A percentile compares a stretch with the other conserved stretches of the same genome.
Evolutionary conservation across 2,329 filamentous ascomycete genomes (phyloP).

Genomic region (Penicillium sp.): DNA sequence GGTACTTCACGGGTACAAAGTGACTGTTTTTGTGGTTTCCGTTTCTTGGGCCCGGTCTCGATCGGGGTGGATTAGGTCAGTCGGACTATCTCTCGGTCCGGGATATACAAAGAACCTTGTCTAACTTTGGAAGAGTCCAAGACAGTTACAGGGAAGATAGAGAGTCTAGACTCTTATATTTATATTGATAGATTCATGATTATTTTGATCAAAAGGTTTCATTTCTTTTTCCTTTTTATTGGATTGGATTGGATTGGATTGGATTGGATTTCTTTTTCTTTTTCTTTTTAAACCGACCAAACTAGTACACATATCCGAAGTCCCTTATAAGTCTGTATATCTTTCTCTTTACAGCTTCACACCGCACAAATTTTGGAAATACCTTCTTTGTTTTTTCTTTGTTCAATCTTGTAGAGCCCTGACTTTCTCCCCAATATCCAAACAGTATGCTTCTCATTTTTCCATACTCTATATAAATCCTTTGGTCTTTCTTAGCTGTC

Average conservation of each 20-base stretch:
- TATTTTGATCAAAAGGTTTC: not conserved
- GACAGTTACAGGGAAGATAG: not conserved
- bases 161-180: conserved; percentile 6
- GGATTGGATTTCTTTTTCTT: not conserved
- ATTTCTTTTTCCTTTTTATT: not conserved
- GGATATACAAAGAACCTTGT: not conserved
- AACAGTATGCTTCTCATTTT: not conserved
- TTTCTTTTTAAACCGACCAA: not conserved
- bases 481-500: not conserved
- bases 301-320: not conserved
- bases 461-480: not conserved
- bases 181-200: not conserved
- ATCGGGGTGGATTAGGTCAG: conserved; percentile 7
- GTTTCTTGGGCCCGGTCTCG: conserved; percentile 10
- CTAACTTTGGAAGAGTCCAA: not conserved
- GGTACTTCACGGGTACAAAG: conserved; percentile 20
- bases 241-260: no score
- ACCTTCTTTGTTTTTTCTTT: not conserved
- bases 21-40: conserved; percentile 1
- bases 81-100: conserved; percentile 5
- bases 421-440: no score
- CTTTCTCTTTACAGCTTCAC: not conserved
- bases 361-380: not conserved
- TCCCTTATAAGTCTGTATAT: no score
- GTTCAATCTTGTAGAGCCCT: no score